phyloP scores from a whole-genome alignment of 305 asterid species.

The Fraxinus platypoda region DNA sequence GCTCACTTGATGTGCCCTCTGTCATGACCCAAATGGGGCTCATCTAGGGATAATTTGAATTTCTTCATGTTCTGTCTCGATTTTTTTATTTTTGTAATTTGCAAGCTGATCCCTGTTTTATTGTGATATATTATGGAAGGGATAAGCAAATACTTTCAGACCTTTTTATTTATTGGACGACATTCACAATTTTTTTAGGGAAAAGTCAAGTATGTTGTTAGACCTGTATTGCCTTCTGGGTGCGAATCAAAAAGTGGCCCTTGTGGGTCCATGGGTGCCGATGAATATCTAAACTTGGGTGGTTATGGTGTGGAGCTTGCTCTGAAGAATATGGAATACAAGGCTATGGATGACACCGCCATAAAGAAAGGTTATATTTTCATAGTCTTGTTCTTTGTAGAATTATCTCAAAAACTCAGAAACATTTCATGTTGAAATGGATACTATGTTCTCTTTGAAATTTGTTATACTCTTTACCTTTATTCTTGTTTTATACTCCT shows the following conservation, averaged over 20 bases:
- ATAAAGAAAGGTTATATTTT: constrained; percentile 64
- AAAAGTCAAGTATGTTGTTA: constrained; percentile 72
- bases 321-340: constrained; percentile 97
- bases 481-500: constrained; percentile 4
- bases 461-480: not conserved
- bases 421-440: constrained; percentile 11
- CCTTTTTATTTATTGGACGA: constrained; percentile 16
- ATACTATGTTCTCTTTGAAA: not conserved
- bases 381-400: constrained; percentile 14
- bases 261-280: constrained; percentile 84
- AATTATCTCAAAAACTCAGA: not conserved
- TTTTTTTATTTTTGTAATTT: not conserved
- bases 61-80: not conserved
- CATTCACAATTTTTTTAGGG: constrained; percentile 44
- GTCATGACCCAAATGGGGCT: constrained; percentile 18
- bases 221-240: constrained; percentile 88
- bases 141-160: not conserved
- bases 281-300: constrained; percentile 76
- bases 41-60: not conserved
- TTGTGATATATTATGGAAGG: constrained; percentile 2
- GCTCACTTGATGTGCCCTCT: constrained; percentile 10
- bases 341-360: constrained; percentile 95
- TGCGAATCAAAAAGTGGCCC: constrained; percentile 70
- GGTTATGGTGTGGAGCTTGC: constrained; percentile 99
- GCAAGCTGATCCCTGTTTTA: not conserved